phyloP scores from a whole-genome alignment of 169 alveolate species.

The Perkinsus marinus region DNA sequence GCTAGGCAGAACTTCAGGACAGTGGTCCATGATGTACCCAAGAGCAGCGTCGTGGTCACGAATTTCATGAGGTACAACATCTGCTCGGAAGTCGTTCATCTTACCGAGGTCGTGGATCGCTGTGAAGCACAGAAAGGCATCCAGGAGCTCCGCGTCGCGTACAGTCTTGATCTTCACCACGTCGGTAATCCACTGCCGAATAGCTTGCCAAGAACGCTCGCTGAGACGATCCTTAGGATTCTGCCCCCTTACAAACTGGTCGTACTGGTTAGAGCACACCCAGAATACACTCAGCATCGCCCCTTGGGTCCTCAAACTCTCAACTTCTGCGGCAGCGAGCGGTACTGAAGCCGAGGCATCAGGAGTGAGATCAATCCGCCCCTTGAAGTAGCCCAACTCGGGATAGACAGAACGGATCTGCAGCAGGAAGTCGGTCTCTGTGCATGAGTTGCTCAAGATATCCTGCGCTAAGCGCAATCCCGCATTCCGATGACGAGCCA shows the following conservation, averaged over 20 bases:
- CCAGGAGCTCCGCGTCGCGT: background rate
- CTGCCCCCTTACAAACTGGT: background rate
- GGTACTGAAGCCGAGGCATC: background rate
- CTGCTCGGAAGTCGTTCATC: background rate
- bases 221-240: background rate
- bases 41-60: background rate
- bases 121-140: background rate
- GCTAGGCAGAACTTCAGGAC: background rate
- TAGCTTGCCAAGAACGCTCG: background rate
- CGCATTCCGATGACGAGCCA: background rate
- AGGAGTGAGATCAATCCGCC: background rate
- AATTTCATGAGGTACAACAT: background rate
- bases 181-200: background rate
- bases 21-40: background rate
- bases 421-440: background rate
- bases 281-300: background rate
- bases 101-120: constrained; percentile 8
- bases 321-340: background rate
- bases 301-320: background rate
- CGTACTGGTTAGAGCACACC: background rate
- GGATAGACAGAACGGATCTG: background rate
- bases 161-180: background rate
- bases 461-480: background rate
- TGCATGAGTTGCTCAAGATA: background rate
- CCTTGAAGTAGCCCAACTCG: background rate